Conservation (phyloP, 1,284 basidiomycete species). For the Ustilago nuda region DNA sequence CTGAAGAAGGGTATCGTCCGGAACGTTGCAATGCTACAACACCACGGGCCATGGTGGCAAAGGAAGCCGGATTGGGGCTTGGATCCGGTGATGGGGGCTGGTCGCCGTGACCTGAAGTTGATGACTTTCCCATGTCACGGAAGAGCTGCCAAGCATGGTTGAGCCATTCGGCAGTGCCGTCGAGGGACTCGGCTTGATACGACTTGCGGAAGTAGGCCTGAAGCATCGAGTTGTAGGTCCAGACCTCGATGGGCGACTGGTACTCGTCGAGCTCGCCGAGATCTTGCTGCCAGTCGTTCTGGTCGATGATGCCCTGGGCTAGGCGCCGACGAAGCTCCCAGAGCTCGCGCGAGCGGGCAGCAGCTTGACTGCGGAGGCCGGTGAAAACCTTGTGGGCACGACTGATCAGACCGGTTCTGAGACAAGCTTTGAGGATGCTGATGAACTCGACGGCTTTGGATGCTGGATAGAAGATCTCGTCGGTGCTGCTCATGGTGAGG, state of each 20-base stretch:
- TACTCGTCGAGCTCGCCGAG: conserved; percentile 28
- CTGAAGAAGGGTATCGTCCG: conserved; percentile 43
- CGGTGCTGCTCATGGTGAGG: conserved; percentile 47
- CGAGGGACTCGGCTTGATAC: conserved; percentile 43
- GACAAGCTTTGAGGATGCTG: conserved; percentile 63
- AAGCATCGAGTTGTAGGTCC: conserved; percentile 65
- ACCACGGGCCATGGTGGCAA: conserved; percentile 60
- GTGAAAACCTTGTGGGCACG: conserved; percentile 64
- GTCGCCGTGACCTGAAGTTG: conserved; percentile 15
- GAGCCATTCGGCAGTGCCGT: conserved; percentile 52
- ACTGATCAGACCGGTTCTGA: conserved; percentile 60
- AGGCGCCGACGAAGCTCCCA: conserved; percentile 41
- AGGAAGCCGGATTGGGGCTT: conserved; percentile 52
- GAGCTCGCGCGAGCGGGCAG: conserved; percentile 40
- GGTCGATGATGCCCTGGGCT: conserved; percentile 42
- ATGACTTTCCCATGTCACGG: conserved; percentile 51
- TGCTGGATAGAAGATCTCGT: conserved; percentile 60
- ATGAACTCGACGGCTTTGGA: conserved; percentile 54
- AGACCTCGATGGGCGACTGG: conserved; percentile 47
- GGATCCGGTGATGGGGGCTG: conserved; percentile 50
- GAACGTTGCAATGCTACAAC: conserved; percentile 52
- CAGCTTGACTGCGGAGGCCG: conserved; percentile 53
- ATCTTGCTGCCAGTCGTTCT: conserved; percentile 40
- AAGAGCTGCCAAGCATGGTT: conserved; percentile 57
- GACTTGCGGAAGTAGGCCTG: conserved; percentile 62